phyloP scores from a whole-genome alignment of 805 yeast genomes.

The Phaffomyces thermotolerans region DNA sequence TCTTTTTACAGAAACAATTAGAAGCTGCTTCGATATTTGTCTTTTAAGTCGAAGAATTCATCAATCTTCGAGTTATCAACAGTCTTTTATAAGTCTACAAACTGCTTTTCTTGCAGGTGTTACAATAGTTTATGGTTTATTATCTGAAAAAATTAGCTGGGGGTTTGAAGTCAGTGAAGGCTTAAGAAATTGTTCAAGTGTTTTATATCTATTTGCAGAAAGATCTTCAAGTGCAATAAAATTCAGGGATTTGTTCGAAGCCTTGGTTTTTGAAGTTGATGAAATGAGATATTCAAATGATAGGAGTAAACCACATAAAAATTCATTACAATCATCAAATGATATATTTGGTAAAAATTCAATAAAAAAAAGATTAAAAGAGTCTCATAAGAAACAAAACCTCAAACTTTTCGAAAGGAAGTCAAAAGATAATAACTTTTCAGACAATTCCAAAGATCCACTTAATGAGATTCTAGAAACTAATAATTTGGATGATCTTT shows the following conservation, averaged over 20 bases:
- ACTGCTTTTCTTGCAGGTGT: constrained; percentile 4
- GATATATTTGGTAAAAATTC: constrained; percentile 1
- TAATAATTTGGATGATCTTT: not conserved
- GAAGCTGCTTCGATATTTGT: constrained; percentile 4
- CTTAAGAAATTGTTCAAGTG: constrained; percentile 3
- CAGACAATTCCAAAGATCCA: not conserved
- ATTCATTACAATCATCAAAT: not conserved
- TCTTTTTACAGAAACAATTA: constrained; percentile 1
- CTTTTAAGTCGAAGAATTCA: constrained; percentile 2
- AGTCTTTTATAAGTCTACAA: constrained; percentile 1
- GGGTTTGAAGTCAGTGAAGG: constrained; percentile 5
- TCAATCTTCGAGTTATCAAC: constrained; percentile 1
- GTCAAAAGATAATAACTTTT: not conserved
- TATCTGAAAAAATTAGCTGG: constrained; percentile 1
- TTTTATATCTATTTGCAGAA: constrained; percentile 1
- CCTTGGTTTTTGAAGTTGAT: constrained; percentile 1
- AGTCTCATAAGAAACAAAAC: constrained; percentile 2
- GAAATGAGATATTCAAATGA: constrained; percentile 1
- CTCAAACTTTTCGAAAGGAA: not conserved
- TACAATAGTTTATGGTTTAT: not conserved
- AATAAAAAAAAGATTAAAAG: not conserved
- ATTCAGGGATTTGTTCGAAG: constrained; percentile 2
- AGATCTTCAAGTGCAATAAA: not conserved
- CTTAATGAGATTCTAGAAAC: not conserved
- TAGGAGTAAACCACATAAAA: not conserved